phyloP scores from a whole-genome alignment of 129 eudicot species.

The Erigeron canadensis region DNA sequence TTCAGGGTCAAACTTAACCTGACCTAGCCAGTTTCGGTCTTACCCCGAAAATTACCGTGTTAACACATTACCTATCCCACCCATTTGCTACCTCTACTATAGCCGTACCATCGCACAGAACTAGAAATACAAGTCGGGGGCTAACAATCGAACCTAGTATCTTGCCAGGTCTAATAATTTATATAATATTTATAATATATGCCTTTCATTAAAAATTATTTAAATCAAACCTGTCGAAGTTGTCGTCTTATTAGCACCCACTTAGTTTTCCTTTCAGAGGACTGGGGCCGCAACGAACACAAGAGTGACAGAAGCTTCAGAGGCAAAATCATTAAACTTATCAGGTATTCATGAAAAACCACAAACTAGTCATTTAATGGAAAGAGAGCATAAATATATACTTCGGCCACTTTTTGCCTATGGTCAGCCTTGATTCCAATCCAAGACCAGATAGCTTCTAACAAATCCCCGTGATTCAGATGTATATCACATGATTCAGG shows the following conservation, averaged over 20 bases:
- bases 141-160: background rate
- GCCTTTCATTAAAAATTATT: background rate
- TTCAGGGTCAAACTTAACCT: background rate
- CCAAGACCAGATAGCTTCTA: conserved; percentile 97
- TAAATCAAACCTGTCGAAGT: conserved; percentile 69
- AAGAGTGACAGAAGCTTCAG: conserved; percentile 81
- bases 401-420: conserved; percentile 92
- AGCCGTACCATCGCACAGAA: background rate
- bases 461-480: conserved; percentile 75
- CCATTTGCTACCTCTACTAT: background rate
- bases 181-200: conserved; percentile 1
- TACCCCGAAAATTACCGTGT: background rate
- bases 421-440: conserved; percentile 69
- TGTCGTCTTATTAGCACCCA: conserved; percentile 94
- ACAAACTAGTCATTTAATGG: background rate
- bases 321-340: conserved; percentile 9
- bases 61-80: background rate
- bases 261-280: conserved; percentile 81
- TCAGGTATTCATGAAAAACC: conserved; percentile 19
- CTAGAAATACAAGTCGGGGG: background rate
- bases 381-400: conserved; percentile 24
- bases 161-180: background rate
- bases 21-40: background rate
- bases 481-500: conserved; percentile 92
- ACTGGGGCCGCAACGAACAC: conserved; percentile 87